A percentile compares a stretch with the other conserved stretches of the same genome.
Conservation (phyloP, 1,284 basidiomycete genomes). For the Ustilago nuda region DNA sequence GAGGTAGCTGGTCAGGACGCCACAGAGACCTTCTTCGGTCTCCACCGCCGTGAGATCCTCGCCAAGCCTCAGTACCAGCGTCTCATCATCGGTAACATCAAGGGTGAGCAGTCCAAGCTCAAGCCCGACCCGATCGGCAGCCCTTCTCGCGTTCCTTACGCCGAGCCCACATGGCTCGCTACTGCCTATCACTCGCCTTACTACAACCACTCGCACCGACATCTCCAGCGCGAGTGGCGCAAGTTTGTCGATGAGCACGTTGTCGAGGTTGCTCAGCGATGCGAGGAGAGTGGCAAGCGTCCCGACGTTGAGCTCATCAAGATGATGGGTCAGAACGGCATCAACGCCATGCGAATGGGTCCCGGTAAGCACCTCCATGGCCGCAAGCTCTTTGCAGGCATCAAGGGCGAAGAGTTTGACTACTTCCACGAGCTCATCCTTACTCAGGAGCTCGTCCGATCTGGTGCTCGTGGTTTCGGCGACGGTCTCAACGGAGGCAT, state of each 20-base stretch:
- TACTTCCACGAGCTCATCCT: constrained; percentile 85
- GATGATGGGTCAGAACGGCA: constrained; percentile 69
- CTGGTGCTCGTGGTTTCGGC: constrained; percentile 76
- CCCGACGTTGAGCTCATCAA: constrained; percentile 71
- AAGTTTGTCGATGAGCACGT: constrained; percentile 81
- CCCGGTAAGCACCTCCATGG: constrained; percentile 82
- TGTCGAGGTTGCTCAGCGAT: constrained; percentile 80
- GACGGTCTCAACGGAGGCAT: constrained; percentile 70
- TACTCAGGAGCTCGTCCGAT: constrained; percentile 84
- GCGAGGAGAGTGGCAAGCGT: constrained; percentile 85
- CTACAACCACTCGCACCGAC: constrained; percentile 70
- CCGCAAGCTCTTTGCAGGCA: constrained; percentile 81
- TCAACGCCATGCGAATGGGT: constrained; percentile 74
- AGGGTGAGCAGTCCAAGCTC: constrained; percentile 64
- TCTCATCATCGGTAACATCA: constrained; percentile 64
- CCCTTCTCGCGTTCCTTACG: constrained; percentile 67
- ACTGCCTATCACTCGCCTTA: constrained; percentile 68
- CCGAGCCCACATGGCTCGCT: constrained; percentile 64
- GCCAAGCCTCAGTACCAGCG: constrained; percentile 59
- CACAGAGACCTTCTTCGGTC: constrained; percentile 68
- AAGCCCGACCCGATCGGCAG: constrained; percentile 59
- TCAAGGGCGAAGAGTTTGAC: constrained; percentile 87
- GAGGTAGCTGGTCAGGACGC: constrained; percentile 68
- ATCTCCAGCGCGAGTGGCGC: constrained; percentile 69
- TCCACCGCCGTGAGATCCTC: constrained; percentile 67